Evolutionary conservation across 768 basidiomycete genomes (phyloP), one percentile per base, ranked within the genome.

Genomic region (Leccinum broughii): DNA sequence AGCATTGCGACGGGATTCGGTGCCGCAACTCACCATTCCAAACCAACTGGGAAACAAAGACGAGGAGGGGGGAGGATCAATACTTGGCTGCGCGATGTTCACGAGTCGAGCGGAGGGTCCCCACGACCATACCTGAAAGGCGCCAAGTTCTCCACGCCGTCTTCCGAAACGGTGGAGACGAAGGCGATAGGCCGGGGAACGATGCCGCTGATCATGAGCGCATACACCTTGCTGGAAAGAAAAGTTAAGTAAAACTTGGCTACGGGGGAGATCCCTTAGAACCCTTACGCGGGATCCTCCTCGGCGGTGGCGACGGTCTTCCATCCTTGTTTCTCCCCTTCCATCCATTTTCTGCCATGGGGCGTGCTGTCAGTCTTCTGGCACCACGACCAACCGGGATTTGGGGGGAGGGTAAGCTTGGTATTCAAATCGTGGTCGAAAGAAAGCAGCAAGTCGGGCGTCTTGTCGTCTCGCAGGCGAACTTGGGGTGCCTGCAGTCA

Each of bases 131-230:
- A 58, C 57, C 22, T 22, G 22, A 22, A 22, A 22, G 2, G 77
- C 68, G 39, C 74, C 4, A 80, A 71, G 61, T 79, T 80, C 24
- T 66, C 60, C 1, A 68, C 53, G 1, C 77, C 77, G 1, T 70
- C 56, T 20, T 63, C 58, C 6, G 65, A 66, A 53, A 77, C 51
- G n/a, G 77, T 72, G 6, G 77, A 77, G 22, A 78, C 68, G 58
- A 79, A 77, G 6, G 77, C 78, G 52, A 80, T 76, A 6, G 79
- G 78, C 11, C 78, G 65, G 1, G 80, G 77, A 6, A 72, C 68
- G 20, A 79, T 56, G 3, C 77, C 78, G 51, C 70, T 71, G 44
- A 72, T 71, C 70, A 78, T 63, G 41, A 77, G 67, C 11, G 64
- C 61, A 57, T 78, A 76, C n/a, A 76, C 37, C 22, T 59, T 58